Evolutionary conservation across 106 monocot species (phyloP).

Genomic region (Alisma plantagoaquatica): DNA sequence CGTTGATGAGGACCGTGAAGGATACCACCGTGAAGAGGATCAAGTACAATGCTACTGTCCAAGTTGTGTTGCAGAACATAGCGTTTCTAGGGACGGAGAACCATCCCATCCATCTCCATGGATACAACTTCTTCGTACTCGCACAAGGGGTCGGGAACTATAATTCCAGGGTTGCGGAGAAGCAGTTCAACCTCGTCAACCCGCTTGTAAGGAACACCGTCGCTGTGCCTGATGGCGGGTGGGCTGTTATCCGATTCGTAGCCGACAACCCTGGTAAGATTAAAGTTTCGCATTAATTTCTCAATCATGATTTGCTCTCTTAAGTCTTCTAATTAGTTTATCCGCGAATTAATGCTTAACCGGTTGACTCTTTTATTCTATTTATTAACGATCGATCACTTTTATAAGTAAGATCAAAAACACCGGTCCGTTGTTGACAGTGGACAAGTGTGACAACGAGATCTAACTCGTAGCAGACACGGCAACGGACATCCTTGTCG

Average conservation of each 20-base stretch:
- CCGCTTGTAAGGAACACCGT: conserved; percentile 30
- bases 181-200: conserved; percentile 21
- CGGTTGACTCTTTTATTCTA: neutral
- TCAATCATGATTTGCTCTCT: too few species aligned
- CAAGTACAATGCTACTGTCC: conserved; percentile 18
- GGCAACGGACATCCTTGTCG: too few species aligned
- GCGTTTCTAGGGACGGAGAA: conserved; percentile 16
- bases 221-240: conserved; percentile 21
- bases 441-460: too few species aligned
- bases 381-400: too few species aligned
- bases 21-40: conserved; percentile 20
- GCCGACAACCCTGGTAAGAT: conserved; percentile 40
- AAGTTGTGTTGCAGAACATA: conserved; percentile 27
- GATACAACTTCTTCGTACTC: conserved; percentile 28
- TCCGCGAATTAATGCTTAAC: too few species aligned
- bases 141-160: conserved; percentile 28
- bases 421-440: too few species aligned
- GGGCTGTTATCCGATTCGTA: conserved; percentile 28
- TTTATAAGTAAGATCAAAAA: too few species aligned
- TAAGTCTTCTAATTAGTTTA: too few species aligned
- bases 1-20: conserved; percentile 7
- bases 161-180: neutral
- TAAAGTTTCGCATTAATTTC: too few species aligned
- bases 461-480: too few species aligned
- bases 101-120: conserved; percentile 33